A percentile compares a stretch with the other conserved stretches of the same genome.
Conservation (phyloP, 2,329 filamentous ascomycete species). For the Cryoendolithus antarcticus region DNA sequence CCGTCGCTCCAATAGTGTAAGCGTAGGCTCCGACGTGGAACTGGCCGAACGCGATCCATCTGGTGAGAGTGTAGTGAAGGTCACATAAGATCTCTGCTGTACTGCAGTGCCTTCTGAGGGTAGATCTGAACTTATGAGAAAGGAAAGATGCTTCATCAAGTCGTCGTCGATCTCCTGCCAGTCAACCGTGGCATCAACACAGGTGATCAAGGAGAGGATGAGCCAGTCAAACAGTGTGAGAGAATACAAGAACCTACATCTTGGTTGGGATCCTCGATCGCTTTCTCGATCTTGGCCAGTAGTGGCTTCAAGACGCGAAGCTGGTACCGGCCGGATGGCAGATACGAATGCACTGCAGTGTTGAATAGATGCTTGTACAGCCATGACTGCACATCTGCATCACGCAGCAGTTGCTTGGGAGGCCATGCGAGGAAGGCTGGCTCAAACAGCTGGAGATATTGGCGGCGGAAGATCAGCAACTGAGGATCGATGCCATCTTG, state of each 20-base stretch:
- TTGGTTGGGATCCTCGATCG: constrained; percentile 70
- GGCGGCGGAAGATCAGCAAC: constrained; percentile 46
- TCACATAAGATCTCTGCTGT: constrained; percentile 64
- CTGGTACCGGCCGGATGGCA: constrained; percentile 58
- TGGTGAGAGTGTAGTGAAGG: constrained; percentile 42
- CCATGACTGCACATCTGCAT: constrained; percentile 50
- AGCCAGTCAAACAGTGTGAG: constrained; percentile 1
- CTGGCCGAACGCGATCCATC: background rate
- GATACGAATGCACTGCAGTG: constrained; percentile 39
- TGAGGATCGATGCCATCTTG: constrained; percentile 12
- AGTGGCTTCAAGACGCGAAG: constrained; percentile 64
- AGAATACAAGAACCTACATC: constrained; percentile 53
- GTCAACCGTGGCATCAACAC: constrained; percentile 5
- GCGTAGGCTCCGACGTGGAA: constrained; percentile 13
- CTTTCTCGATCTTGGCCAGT: constrained; percentile 54
- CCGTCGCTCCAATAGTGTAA: constrained; percentile 58
- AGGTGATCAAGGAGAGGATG: constrained; percentile 13
- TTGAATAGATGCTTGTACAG: constrained; percentile 58
- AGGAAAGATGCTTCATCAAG: constrained; percentile 57
- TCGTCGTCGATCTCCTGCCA: constrained; percentile 69
- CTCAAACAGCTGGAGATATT: constrained; percentile 69
- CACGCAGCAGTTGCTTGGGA: constrained; percentile 43
- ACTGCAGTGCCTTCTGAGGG: constrained; percentile 53
- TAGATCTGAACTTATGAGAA: constrained; percentile 50
- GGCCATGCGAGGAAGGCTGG: constrained; percentile 51